phyloP scores from a whole-genome alignment of 306 rosid species.

The Ochetophila trinervis region DNA sequence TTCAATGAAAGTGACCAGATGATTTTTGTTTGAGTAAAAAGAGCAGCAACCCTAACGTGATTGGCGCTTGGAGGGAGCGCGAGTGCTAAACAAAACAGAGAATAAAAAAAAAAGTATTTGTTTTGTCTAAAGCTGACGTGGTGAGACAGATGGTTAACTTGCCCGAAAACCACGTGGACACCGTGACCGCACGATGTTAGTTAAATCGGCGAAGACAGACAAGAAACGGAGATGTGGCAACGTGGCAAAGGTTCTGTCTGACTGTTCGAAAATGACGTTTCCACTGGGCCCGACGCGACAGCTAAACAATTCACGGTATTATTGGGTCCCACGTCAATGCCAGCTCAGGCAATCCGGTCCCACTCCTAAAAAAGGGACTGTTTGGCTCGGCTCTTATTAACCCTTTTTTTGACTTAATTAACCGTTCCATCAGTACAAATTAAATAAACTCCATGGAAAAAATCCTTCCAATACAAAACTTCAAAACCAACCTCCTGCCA shows the following conservation, averaged over 20 bases:
- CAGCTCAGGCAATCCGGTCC: background rate
- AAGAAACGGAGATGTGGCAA: background rate
- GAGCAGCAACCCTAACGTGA: no score
- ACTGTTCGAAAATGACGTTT: conserved; percentile 29
- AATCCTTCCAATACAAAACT: background rate
- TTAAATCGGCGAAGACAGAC: background rate
- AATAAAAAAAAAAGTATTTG: no score
- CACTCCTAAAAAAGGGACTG: conserved; percentile 14
- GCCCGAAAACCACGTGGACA: conserved; percentile 21
- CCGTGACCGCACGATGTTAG: conserved; percentile 6
- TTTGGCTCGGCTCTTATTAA: background rate
- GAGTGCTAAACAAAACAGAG: no score
- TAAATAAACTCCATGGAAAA: background rate
- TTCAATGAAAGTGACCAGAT: no score
- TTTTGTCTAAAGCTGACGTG: no score
- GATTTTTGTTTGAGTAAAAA: no score
- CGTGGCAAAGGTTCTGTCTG: conserved; percentile 21
- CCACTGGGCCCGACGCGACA: conserved; percentile 15
- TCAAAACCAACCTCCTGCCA: background rate
- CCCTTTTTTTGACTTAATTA: no score
- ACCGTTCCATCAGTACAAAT: background rate
- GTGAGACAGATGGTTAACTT: no score
- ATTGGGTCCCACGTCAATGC: conserved; percentile 21
- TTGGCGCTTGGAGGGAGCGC: no score
- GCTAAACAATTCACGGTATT: conserved; percentile 13